Evolutionary conservation across 331 rosid genomes (phyloP).

Genomic region (Malus hybrid): DNA sequence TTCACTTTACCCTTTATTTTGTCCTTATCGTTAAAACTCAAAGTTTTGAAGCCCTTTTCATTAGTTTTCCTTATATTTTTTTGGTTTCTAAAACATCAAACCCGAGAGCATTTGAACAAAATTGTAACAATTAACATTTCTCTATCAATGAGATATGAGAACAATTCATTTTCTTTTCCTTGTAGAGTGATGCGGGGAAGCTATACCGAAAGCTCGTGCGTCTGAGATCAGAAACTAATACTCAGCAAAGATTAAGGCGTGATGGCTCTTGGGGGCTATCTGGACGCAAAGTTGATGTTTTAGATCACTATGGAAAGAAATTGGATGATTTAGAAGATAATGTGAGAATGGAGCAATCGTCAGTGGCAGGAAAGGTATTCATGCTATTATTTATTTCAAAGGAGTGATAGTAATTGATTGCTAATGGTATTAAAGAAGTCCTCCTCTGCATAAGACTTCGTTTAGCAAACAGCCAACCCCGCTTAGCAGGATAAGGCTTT

Average conservation of each 20-base stretch:
- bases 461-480: background rate
- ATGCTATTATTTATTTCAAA: background rate
- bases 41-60: too few relatives aligned
- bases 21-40: too few relatives aligned
- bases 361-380: constrained; percentile 48
- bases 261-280: constrained; percentile 58
- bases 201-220: constrained; percentile 43
- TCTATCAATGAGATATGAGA: background rate
- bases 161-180: background rate
- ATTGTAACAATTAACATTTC: background rate
- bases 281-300: constrained; percentile 42
- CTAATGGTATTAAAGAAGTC: background rate
- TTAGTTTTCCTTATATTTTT: background rate
- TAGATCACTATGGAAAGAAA: constrained; percentile 52
- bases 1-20: too few relatives aligned
- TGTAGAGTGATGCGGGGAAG: constrained; percentile 61
- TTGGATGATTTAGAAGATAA: constrained; percentile 57
- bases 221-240: constrained; percentile 24
- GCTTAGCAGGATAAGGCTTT: too few relatives aligned
- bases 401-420: background rate
- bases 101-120: background rate
- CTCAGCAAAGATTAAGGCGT: constrained; percentile 33
- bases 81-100: background rate
- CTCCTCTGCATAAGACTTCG: background rate
- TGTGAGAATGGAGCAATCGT: constrained; percentile 61